phyloP scores from a whole-genome alignment of 2,329 filamentous ascomycete genomes.

The Colletotrichum noveboracense region DNA sequence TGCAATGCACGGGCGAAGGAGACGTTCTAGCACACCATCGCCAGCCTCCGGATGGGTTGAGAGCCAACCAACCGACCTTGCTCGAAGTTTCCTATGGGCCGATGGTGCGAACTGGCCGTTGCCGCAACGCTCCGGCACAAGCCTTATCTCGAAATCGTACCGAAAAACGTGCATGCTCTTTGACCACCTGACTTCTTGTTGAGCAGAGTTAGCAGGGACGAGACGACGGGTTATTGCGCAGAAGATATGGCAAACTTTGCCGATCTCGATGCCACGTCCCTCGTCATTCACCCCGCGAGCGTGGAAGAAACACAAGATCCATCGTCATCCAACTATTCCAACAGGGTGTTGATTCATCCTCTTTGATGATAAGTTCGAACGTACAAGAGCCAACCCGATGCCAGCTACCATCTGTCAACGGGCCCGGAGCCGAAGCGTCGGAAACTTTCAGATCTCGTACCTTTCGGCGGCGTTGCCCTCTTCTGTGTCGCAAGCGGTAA shows the following conservation, averaged over 20 bases:
- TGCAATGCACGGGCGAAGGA: conserved; percentile 4
- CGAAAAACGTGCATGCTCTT: not conserved
- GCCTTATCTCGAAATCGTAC: not conserved
- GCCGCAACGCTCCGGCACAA: not conserved
- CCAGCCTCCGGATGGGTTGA: not conserved
- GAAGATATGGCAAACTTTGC: conserved; percentile 9
- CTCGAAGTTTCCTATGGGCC: not conserved
- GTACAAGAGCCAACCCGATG: not conserved
- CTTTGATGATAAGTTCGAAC: not conserved
- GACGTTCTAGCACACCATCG: not conserved
- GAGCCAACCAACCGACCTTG: not conserved
- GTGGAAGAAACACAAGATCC: not conserved
- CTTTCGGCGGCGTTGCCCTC: not conserved
- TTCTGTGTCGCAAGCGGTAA: not conserved
- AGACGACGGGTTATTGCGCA: conserved; percentile 15
- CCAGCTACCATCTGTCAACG: not conserved
- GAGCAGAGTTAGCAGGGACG: conserved; percentile 6
- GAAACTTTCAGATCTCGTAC: not conserved
- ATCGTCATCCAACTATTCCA: not conserved
- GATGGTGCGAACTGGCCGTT: not conserved
- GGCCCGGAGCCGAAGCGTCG: not conserved
- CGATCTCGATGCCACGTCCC: not conserved
- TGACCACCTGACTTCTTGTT: not conserved
- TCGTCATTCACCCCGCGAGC: not conserved
- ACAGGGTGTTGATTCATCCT: not conserved